Evolutionary conservation across 176 grass and related monocot species (phyloP).

Genomic region (Triticum aestivum): IWGSC_CS_RefSeq_v2.1 NC_057798.1:581144367-581144866

Average conservation of each 20-base stretch:
- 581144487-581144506: slow-evolving; percentile 75
- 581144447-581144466: slow-evolving; percentile 86
- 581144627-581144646: slow-evolving; percentile 65
- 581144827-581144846: slow-evolving; percentile 90
- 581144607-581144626: slow-evolving; percentile 3
- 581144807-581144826: slow-evolving; percentile 96
- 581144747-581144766: background rate
- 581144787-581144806: slow-evolving; percentile 55
- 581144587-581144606: background rate
- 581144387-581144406: background rate
- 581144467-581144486: slow-evolving; percentile 97
- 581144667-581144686: slow-evolving; percentile 85
- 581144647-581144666: slow-evolving; percentile 71
- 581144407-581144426: slow-evolving; percentile 59
- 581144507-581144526: slow-evolving; percentile 84
- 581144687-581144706: slow-evolving; percentile 87
- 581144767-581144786: slow-evolving; percentile 17
- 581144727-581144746: slow-evolving; percentile 29
- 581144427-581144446: slow-evolving; percentile 86
- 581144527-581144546: slow-evolving; percentile 96
- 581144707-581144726: slow-evolving; percentile 46
- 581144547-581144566: slow-evolving; percentile 41
- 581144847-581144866: slow-evolving; percentile 81
- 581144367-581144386: slow-evolving; percentile 12
- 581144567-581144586: background rate